Conservation (phyloP, 352 stramenopile genomes). For the Phytophthora tentaculata region DNA sequence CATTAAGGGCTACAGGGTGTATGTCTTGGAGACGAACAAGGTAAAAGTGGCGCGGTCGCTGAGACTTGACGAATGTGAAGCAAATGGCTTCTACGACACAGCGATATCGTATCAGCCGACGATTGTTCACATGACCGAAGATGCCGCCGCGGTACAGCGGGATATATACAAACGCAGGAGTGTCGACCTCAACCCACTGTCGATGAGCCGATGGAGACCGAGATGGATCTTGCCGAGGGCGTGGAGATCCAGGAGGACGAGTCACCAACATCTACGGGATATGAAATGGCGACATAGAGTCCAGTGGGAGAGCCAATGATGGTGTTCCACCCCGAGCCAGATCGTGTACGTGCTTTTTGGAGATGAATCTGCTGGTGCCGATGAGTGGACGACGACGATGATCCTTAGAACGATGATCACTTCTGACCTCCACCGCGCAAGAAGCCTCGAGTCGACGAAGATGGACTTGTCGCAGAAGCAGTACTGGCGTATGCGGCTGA, state of each 20-base stretch:
- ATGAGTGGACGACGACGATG: not conserved
- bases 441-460: not conserved
- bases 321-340: not conserved
- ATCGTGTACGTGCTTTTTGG: not conserved
- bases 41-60: not conserved
- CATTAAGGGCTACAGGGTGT: too few relatives aligned
- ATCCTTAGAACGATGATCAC: not conserved
- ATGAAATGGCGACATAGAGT: not conserved
- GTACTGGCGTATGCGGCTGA: slow-evolving; percentile 13
- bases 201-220: too few relatives aligned
- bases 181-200: too few relatives aligned
- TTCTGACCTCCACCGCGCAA: not conserved
- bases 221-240: too few relatives aligned
- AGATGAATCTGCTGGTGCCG: too few relatives aligned
- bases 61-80: not conserved
- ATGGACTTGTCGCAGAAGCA: slow-evolving; percentile 11
- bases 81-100: not conserved
- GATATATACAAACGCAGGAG: not conserved
- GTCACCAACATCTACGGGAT: not conserved
- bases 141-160: too few relatives aligned
- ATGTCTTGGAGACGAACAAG: not conserved
- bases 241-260: not conserved
- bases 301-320: not conserved
- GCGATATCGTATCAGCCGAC: too few relatives aligned
- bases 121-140: too few relatives aligned